phyloP scores from a whole-genome alignment of 2,329 filamentous ascomycete genomes.

The Penicillium sp. region DNA sequence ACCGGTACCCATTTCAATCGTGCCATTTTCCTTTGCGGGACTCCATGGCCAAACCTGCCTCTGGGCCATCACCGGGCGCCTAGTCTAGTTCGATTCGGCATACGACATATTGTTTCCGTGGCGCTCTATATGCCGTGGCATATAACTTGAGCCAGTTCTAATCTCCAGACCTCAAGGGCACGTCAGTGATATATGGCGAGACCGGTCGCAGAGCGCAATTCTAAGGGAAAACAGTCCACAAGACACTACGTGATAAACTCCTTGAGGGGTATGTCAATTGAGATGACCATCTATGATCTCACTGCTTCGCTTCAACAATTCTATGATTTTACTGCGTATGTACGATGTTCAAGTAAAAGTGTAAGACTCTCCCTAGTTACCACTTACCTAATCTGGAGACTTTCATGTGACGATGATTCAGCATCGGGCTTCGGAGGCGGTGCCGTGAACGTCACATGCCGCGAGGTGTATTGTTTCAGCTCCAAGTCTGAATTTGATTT shows the following conservation, averaged over 20 bases:
- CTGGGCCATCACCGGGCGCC: neutral
- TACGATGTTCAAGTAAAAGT: neutral
- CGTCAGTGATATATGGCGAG: neutral
- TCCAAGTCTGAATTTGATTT: conserved; percentile 2
- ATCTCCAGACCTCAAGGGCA: neutral
- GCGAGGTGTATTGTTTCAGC: conserved; percentile 2
- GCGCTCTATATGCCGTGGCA: neutral
- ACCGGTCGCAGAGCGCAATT: neutral
- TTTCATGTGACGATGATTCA: conserved; percentile 22
- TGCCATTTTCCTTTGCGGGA: neutral
- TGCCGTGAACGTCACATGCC: conserved; percentile 11
- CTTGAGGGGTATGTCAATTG: neutral
- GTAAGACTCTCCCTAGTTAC: neutral
- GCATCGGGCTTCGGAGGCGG: conserved; percentile 18
- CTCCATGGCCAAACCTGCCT: neutral
- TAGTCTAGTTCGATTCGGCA: neutral
- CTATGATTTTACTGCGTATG: neutral
- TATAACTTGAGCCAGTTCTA: neutral
- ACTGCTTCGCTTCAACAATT: neutral
- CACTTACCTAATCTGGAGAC: no score
- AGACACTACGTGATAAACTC: neutral
- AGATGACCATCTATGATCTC: neutral
- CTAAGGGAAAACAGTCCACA: neutral
- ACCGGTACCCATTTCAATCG: neutral
- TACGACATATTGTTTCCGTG: neutral